Evolutionary conservation across 768 basidiomycete species (phyloP).

Genomic region (Hericium erinaceus): DNA sequence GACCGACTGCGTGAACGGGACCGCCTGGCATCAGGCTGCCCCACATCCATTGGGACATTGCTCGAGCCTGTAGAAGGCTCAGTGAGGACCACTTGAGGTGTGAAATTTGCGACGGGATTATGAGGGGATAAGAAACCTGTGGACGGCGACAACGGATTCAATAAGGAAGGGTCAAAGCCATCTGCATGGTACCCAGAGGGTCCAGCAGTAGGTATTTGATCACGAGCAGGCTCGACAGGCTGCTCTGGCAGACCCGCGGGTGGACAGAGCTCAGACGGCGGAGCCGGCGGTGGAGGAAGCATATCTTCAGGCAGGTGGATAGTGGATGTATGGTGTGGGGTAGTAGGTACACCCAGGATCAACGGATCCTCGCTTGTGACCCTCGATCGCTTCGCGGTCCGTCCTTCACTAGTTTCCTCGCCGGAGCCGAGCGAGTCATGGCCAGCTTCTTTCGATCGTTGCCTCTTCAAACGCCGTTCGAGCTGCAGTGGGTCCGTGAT

Average conservation of each 20-base stretch:
- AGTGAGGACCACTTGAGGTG: neutral
- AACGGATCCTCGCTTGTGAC: constrained; percentile 13
- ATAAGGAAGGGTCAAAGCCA: constrained; percentile 6
- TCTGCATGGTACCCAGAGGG: neutral
- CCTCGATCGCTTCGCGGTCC: constrained; percentile 9
- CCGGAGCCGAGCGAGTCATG: constrained; percentile 17
- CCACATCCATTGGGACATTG: neutral
- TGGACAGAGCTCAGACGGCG: neutral
- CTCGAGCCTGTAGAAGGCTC: neutral
- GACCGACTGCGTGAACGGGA: neutral
- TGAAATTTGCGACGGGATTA: constrained; percentile 11
- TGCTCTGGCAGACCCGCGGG: neutral
- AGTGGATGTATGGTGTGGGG: constrained; percentile 2
- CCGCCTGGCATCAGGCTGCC: neutral
- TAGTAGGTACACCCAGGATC: constrained; percentile 3
- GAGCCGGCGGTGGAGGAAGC: constrained; percentile 4
- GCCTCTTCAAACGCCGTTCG: constrained; percentile 51
- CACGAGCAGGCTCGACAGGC: neutral
- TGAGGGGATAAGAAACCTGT: constrained; percentile 4
- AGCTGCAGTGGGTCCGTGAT: constrained; percentile 71
- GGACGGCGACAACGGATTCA: neutral
- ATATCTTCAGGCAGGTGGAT: constrained; percentile 1
- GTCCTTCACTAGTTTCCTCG: constrained; percentile 11
- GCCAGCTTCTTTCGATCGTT: constrained; percentile 41
- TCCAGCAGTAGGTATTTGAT: neutral